A percentile compares a stretch with the other conserved stretches of the same genome.
Conservation (phyloP, 192 early-diverging fungal genomes). For the Entophlyctis luteolus region DNA sequence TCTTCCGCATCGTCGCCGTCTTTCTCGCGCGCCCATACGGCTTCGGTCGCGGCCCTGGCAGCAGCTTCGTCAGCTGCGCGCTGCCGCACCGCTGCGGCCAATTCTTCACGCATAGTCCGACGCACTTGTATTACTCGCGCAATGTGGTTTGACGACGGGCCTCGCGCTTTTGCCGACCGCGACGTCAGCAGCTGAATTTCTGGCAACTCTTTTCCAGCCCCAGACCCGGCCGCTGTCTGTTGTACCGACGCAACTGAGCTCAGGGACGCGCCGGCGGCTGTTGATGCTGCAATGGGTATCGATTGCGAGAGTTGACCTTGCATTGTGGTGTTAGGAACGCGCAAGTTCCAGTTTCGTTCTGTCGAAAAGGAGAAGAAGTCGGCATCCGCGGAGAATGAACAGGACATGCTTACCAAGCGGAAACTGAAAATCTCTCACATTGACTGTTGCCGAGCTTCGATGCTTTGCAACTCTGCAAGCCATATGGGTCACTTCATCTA, state of each 20-base stretch:
- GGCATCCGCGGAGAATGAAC: background rate
- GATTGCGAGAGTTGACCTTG: no score
- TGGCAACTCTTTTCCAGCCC: background rate
- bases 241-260: background rate
- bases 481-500: constrained; percentile 77
- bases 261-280: background rate
- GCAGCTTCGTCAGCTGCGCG: background rate
- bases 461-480: constrained; percentile 82
- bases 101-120: constrained; percentile 15
- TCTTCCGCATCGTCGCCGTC: background rate
- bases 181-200: background rate
- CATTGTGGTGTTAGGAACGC: constrained; percentile 56
- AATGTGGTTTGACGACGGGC: constrained; percentile 13
- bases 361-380: background rate
- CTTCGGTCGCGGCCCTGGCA: constrained; percentile 1
- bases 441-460: constrained; percentile 68
- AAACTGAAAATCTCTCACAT: constrained; percentile 83
- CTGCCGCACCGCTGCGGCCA: background rate
- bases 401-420: constrained; percentile 59
- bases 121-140: background rate
- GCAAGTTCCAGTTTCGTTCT: constrained; percentile 87
- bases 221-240: background rate
- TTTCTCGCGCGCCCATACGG: background rate
- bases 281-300: background rate
- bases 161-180: background rate